These are phyloP conservation scores for Thecaphora thlaspeos DNA, from an alignment of 1,284 basidiomycete species.

Conservation along the genomic window DNA sequence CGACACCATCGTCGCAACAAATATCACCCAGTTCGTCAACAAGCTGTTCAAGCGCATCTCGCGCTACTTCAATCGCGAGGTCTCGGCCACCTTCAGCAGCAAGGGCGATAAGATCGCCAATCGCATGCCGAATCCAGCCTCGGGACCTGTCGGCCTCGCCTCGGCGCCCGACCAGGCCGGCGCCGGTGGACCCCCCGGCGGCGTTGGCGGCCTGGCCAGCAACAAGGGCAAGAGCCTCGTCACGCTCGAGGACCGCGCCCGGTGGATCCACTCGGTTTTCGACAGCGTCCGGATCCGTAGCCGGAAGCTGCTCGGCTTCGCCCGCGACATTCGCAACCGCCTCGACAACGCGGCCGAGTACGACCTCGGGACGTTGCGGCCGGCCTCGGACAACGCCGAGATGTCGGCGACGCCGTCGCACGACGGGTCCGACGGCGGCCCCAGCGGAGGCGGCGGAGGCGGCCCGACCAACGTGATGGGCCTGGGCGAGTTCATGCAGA, in stretches of 20 bases:
- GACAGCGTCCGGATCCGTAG: slow-evolving; percentile 90
- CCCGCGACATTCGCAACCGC: slow-evolving; percentile 64
- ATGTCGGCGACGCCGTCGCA: slow-evolving; percentile 20
- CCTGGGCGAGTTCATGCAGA: slow-evolving; percentile 76
- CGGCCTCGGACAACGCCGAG: slow-evolving; percentile 24
- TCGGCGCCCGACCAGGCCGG: slow-evolving; percentile 1
- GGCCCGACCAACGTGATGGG: slow-evolving; percentile 60
- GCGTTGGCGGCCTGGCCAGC: slow-evolving; percentile 3
- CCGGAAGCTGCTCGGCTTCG: slow-evolving; percentile 87
- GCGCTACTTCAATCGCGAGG: slow-evolving; percentile 90
- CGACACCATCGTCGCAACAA: slow-evolving; percentile 77
- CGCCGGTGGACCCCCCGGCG: not conserved
- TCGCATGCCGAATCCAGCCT: slow-evolving; percentile 15
- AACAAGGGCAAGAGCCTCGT: slow-evolving; percentile 61
- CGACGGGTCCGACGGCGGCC: slow-evolving; percentile 3
- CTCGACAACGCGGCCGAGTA: slow-evolving; percentile 97
- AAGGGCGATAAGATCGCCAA: slow-evolving; percentile 19
- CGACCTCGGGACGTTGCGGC: slow-evolving; percentile 67
- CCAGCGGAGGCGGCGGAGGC: no score
- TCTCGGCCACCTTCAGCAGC: slow-evolving; percentile 68
- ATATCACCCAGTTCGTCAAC: slow-evolving; percentile 54
- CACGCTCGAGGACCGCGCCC: slow-evolving; percentile 76
- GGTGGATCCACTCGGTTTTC: slow-evolving; percentile 89
- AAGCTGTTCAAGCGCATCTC: slow-evolving; percentile 69
- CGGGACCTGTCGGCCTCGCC: slow-evolving; percentile 25